Evolutionary conservation across 1,284 basidiomycete genomes (phyloP), one percentile per base, ranked within the genome.

Genomic region (Butyriboletus appendiculatus): DNA sequence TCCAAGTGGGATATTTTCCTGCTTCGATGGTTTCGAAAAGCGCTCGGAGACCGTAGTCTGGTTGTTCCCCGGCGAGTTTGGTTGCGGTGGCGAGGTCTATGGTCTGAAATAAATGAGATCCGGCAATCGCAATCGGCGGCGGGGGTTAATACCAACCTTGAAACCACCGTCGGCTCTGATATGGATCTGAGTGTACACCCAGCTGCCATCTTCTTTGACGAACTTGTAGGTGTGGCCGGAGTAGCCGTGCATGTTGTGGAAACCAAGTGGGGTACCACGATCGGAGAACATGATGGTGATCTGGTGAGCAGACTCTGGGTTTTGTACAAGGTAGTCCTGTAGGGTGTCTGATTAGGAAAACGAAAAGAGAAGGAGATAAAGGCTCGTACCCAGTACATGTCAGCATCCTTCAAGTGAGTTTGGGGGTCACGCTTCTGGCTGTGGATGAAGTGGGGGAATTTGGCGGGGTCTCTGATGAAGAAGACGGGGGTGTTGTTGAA

Each of bases 381-480:
- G 0, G 20, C 5, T n/a, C 77, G 40, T 69, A 86, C 85, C 89
- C 88, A 91, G 78, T 90, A 89, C 81, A 82, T 82, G 68, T 90
- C 88, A 33, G 86, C 65, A 76, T 93, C 90, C 72, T 90, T 92
- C 59, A 93, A 73, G 72, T 95, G 90, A 11, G 92, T 94, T 71
- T 93, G 90, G 20, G 93, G 93, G 73, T 91, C 86, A 65, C 93
- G 84, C 81, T 97, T 96, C 75, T 95, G 92, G 34, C 93, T 94
- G 79, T 96, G 94, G 65, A 96, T 96, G 76, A 97, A 96, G 77
- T 93, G 85, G n/a, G 89, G 85, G 80, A 90, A 91, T 72, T 92
- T 92, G 68, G 86, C 79, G 14, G 90, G 87, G 64, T 92, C 90
- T 54, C 88, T 84, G 63, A 94, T 82, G 79, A 94, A 94, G 80